A percentile compares a stretch with the other conserved stretches of the same genome.
Evolutionary conservation across 2,329 filamentous ascomycete species (phyloP).

Genomic region (Leptographium wingfieldii): DNA sequence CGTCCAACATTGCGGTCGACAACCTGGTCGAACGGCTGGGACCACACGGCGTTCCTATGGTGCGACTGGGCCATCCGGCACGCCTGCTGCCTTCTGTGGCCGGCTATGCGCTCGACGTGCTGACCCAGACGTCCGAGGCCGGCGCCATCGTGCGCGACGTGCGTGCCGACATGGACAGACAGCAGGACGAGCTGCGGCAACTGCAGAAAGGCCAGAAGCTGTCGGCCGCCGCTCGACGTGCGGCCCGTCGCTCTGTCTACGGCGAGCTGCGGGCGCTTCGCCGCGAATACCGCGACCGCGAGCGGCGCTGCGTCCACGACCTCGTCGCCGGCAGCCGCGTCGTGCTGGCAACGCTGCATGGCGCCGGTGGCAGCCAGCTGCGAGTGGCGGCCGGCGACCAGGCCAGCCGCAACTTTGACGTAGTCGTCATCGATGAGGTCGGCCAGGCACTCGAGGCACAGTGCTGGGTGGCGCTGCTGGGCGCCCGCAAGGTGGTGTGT

Average conservation of each 20-base stretch:
- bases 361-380: constrained; percentile 75
- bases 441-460: constrained; percentile 93
- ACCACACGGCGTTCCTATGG: constrained; percentile 71
- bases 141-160: constrained; percentile 84
- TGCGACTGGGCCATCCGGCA: constrained; percentile 86
- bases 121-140: constrained; percentile 83
- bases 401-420: constrained; percentile 64
- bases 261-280: constrained; percentile 71
- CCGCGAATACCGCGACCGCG: constrained; percentile 77
- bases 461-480: constrained; percentile 84
- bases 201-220: constrained; percentile 19
- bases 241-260: constrained; percentile 67
- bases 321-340: constrained; percentile 70
- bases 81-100: constrained; percentile 79
- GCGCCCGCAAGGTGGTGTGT: constrained; percentile 72
- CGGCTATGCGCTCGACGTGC: constrained; percentile 78
- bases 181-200: neutral
- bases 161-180: constrained; percentile 75
- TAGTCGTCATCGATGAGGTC: constrained; percentile 91
- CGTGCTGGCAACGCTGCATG: constrained; percentile 84
- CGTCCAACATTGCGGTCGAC: constrained; percentile 94
- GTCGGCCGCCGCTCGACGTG: constrained; percentile 18
- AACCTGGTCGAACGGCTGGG: constrained; percentile 92
- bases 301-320: constrained; percentile 66
- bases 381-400: constrained; percentile 21